Evolutionary conservation across 441 rosid genomes (phyloP), one percentile per base, ranked within the genome.

Genomic region (Brassica balearica): DNA sequence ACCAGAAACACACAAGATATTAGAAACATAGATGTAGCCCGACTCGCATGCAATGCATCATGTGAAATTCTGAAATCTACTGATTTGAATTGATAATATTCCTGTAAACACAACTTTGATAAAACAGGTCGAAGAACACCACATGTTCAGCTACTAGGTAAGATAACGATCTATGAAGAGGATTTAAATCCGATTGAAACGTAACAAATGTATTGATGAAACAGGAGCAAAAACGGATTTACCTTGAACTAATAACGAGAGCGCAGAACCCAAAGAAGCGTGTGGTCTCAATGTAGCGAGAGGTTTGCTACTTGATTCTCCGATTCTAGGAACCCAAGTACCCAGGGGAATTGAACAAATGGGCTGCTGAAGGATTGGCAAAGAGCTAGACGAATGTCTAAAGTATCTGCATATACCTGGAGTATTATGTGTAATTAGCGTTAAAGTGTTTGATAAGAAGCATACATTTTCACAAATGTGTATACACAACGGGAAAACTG

Each of bases 391-490:
- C 80, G 89, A 88, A 84, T 88, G 84, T 73, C 88, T 88, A 68
- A 91, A 91, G 76, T 91, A 85, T 82, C 94, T 87, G 86, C 92
- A 91, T 72, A 91, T 84, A 83, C 90, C 96, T 91, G 88, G 67
- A 72, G 65, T 7, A 73, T 41, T 53, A 81, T 58, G 74, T 46
- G 73, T 67, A 34, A 38, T 34, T 75, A 75, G 80, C 19, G 68
- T 68, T 43, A 0, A 63, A n/a, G 62, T 74, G 55, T 80, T 66
- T 74, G 56, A 69, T 69, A 64, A 70, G 51, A 74, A 56, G 64
- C 69, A 65, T 9, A 27, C 62, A 19, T 9, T 51, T 68, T 64
- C 22, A 0, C 10, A 38, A 15, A 73, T 51, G 2, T 6, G 5
- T 8, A 48, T 62, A 61, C 25, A 29, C 61, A 63, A 65, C 61